Evolutionary conservation across 2,329 filamentous ascomycete species (phyloP).

Genomic region (Huntiella bhutanensis): DNA sequence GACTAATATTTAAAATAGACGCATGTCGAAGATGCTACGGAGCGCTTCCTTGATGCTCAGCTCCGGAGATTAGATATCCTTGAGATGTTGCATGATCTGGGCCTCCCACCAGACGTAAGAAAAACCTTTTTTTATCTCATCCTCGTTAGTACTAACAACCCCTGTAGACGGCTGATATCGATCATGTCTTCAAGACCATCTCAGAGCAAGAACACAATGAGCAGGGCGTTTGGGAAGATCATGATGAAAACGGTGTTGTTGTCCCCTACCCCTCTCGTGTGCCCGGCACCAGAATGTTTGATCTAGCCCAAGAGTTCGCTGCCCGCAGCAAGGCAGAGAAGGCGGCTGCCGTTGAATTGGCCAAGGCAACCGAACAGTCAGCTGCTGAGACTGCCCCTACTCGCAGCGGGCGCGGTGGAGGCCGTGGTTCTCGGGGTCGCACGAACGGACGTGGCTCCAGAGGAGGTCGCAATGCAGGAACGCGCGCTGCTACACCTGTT

Average conservation of each 20-base stretch:
- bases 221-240: conserved; percentile 25
- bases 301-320: conserved; percentile 18
- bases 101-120: conserved; percentile 32
- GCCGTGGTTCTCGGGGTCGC: conserved; percentile 17
- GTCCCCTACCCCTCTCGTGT: conserved; percentile 27
- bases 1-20: conserved; percentile 16
- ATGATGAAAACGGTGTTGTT: conserved; percentile 21
- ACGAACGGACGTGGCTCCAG: conserved; percentile 24
- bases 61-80: conserved; percentile 28
- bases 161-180: conserved; percentile 23
- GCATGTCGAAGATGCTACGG: conserved; percentile 21
- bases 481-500: conserved; percentile 15
- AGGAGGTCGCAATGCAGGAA: conserved; percentile 9
- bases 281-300: conserved; percentile 25
- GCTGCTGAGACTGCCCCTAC: conserved; percentile 2
- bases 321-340: conserved; percentile 19
- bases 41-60: conserved; percentile 26
- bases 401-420: conserved; percentile 10
- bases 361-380: conserved; percentile 6
- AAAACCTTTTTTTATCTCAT: neutral
- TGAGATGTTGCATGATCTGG: conserved; percentile 23
- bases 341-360: conserved; percentile 14
- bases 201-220: conserved; percentile 25
- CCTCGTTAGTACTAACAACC: conserved; percentile 12
- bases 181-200: conserved; percentile 27